Evolutionary conservation across 768 basidiomycete genomes (phyloP), one percentile per base, ranked within the genome.

Genomic region (Lentinula aciculospora): DNA sequence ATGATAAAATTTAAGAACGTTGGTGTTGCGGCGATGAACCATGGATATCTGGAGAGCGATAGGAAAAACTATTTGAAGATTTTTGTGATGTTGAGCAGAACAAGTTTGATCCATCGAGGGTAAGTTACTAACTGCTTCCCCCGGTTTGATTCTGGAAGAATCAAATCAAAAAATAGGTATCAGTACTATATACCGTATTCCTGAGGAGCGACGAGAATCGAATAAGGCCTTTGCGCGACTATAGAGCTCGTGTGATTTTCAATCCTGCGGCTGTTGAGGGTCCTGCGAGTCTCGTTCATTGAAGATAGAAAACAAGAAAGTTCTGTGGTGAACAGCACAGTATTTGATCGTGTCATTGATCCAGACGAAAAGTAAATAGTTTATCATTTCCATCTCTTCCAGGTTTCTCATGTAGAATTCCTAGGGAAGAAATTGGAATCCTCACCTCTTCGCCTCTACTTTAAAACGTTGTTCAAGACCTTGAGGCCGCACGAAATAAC

Each of bases 71-170:
- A 9, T 99, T 99, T 65, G 94, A 95, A 72, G 97, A 99, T 72
- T 99, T 98, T 72, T 98, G 96, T 66, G 96, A 98, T 62, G 94
- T 97, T 36, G 93, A 98, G 71, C 94, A 94, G 69, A 94, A 98
- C 70, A 98, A 98, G 74, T 99, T 98, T 71, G 97, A 98, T 71
- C 97, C 97, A 13, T 97, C 94, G n/a, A 81, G 97, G 40, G 94
- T 90, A 71, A 68, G 85, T 67, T 28, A 47, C 19, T 21, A 51
- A 46, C 47, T 54, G 40, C 50, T 32, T 34, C 50, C 31, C 60
- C 25, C 59, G 19, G n/a, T 42, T n/a, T 27, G 27, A 51, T 54
- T 13, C 37, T 19, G n/a, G 51, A 34, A 9, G 25, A 5, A 40
- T 49, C 6, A 8, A 23, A 17, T 21, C 10, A 21, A 44, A 21